phyloP scores from a whole-genome alignment of 257 asterid genomes.

The Jaltomata sinuosa region DNA sequence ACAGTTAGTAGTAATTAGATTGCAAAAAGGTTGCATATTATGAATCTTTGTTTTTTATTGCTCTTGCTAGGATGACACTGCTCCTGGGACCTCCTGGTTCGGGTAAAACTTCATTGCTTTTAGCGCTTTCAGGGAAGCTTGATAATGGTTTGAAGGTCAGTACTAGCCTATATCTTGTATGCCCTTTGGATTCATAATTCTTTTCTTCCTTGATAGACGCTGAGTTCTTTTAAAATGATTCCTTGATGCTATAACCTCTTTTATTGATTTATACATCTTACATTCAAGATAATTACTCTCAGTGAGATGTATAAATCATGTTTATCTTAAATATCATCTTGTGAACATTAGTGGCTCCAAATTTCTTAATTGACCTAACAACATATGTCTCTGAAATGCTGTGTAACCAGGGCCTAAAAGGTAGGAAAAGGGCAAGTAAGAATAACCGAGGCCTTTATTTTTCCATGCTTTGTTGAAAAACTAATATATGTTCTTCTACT shows the following conservation, averaged over 20 bases:
- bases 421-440: background rate
- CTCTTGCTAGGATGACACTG: constrained; percentile 62
- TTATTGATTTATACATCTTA: background rate
- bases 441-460: background rate
- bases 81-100: constrained; percentile 96
- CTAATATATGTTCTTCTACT: background rate
- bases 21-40: background rate
- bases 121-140: constrained; percentile 81
- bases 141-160: constrained; percentile 58
- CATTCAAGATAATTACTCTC: background rate
- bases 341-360: background rate
- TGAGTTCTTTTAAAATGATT: background rate
- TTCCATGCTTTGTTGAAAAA: constrained; percentile 1
- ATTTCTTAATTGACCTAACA: background rate
- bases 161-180: background rate
- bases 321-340: background rate
- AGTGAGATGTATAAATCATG: background rate
- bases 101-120: constrained; percentile 76
- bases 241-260: background rate
- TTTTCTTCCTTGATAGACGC: background rate
- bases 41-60: background rate
- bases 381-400: background rate
- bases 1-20: background rate
- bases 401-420: background rate
- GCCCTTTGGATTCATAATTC: background rate